Conservation (phyloP, 495 filamentous ascomycete species). For the Chaetomium tenue region DNA sequence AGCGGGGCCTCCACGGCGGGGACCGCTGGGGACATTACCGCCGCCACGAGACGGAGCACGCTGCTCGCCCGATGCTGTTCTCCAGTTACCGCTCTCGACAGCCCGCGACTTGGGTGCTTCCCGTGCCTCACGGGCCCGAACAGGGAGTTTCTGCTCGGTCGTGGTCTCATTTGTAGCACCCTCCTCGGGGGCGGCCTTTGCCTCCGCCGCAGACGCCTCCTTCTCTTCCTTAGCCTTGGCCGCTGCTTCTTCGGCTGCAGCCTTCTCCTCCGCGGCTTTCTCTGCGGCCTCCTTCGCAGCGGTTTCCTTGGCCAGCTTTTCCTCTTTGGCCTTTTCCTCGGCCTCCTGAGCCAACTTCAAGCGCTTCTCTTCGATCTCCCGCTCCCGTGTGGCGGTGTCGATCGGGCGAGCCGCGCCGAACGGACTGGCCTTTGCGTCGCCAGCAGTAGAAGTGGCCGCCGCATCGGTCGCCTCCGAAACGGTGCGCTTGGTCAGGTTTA, state of each 20-base stretch:
- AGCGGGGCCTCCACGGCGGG: slow-evolving; percentile 42
- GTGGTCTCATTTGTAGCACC: slow-evolving; percentile 38
- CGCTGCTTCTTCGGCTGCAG: slow-evolving; percentile 53
- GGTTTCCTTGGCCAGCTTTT: slow-evolving; percentile 66
- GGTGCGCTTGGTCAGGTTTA: slow-evolving; percentile 86
- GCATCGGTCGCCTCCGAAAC: slow-evolving; percentile 67
- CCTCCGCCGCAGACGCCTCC: slow-evolving; percentile 25
- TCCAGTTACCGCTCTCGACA: slow-evolving; percentile 53
- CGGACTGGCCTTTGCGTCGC: slow-evolving; percentile 78
- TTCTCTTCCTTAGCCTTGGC: slow-evolving; percentile 31
- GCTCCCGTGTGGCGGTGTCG: slow-evolving; percentile 82
- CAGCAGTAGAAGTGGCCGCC: slow-evolving; percentile 45
- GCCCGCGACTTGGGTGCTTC: slow-evolving; percentile 43
- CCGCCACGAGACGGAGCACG: slow-evolving; percentile 42
- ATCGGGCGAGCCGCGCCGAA: slow-evolving; percentile 91
- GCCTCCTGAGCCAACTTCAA: slow-evolving; percentile 81
- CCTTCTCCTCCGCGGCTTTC: slow-evolving; percentile 71
- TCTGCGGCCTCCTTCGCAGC: slow-evolving; percentile 61
- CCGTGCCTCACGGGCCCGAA: slow-evolving; percentile 30
- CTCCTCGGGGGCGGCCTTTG: slow-evolving; percentile 57
- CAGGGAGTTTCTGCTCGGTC: slow-evolving; percentile 37
- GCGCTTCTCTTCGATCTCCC: slow-evolving; percentile 84
- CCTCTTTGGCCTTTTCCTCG: slow-evolving; percentile 80
- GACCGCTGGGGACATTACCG: slow-evolving; percentile 38
- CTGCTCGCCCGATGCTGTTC: slow-evolving; percentile 44